These are phyloP conservation scores for Onygenales sp. DNA, from an alignment of 2,329 filamentous ascomycete species.

Conservation along the genomic window DNA sequence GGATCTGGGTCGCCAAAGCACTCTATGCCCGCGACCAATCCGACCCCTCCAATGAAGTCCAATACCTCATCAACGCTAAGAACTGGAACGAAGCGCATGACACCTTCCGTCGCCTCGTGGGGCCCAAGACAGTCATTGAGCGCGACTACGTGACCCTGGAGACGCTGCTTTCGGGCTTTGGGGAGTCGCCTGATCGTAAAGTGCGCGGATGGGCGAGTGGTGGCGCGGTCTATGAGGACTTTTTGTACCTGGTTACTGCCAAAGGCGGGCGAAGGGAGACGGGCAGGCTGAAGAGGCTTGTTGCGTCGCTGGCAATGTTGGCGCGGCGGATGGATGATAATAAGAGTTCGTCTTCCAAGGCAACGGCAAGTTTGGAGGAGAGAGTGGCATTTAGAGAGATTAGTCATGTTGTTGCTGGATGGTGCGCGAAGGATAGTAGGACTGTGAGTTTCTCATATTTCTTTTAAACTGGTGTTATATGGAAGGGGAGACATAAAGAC, in stretches of 20 bases:
- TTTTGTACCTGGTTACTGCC: constrained; percentile 41
- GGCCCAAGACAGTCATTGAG: constrained; percentile 71
- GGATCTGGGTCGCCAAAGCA: constrained; percentile 84
- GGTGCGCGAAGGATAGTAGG: constrained; percentile 51
- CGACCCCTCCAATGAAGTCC: constrained; percentile 61
- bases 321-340: constrained; percentile 29
- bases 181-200: constrained; percentile 46
- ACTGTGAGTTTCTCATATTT: constrained; percentile 38
- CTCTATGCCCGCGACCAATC: constrained; percentile 66
- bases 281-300: constrained; percentile 32
- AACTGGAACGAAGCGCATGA: constrained; percentile 74
- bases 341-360: neutral
- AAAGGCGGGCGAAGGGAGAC: constrained; percentile 31
- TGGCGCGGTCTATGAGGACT: constrained; percentile 68
- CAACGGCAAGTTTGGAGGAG: constrained; percentile 43
- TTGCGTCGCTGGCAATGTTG: constrained; percentile 38
- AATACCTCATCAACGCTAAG: constrained; percentile 68
- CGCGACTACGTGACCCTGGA: constrained; percentile 65
- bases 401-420: constrained; percentile 60
- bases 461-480: neutral
- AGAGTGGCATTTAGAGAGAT: constrained; percentile 75
- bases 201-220: constrained; percentile 69
- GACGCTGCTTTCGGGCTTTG: constrained; percentile 62
- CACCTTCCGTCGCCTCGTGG: constrained; percentile 71
- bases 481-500: neutral